These are phyloP conservation scores for Syncephalis plumigaleata DNA, from an alignment of 371 early-diverging fungal genomes.

Conservation along the genomic window DNA sequence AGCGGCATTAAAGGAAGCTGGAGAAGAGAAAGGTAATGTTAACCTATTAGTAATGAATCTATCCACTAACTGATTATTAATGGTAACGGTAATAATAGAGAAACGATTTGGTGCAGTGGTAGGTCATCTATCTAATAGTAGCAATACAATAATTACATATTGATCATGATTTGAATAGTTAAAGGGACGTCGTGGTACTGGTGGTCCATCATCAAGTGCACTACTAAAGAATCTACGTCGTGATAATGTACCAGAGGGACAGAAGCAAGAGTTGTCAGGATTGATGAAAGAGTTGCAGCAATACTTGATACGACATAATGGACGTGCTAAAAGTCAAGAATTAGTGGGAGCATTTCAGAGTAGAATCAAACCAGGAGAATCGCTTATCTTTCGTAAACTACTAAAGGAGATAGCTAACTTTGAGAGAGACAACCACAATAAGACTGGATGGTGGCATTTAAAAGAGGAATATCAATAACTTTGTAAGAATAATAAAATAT, in stretches of 20 bases:
- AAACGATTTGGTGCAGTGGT: neutral
- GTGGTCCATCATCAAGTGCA: neutral
- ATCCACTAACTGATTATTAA: too few species aligned
- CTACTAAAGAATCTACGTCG: constrained; percentile 1
- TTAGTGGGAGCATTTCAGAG: constrained; percentile 27
- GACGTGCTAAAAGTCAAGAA: constrained; percentile 23
- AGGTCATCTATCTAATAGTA: neutral
- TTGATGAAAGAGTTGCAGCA: constrained; percentile 33
- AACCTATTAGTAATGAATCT: too few species aligned
- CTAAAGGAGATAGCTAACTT: constrained; percentile 39
- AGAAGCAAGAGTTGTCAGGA: constrained; percentile 10
- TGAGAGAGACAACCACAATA: constrained; percentile 14
- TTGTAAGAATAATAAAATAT: too few species aligned
- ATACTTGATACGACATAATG: constrained; percentile 21
- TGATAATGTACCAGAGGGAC: constrained; percentile 8
- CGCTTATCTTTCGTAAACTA: constrained; percentile 40
- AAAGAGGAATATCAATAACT: constrained; percentile 18
- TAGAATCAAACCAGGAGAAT: constrained; percentile 23
- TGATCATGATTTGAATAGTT: constrained; percentile 4
- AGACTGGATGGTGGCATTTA: constrained; percentile 26
- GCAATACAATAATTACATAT: neutral
- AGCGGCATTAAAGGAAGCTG: neutral
- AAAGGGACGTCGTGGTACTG: neutral
- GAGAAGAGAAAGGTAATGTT: neutral
- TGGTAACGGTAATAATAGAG: neutral